Base-by-base conservation (phyloP, 495 filamentous ascomycete species). In the Podospora pseudocomata region DNA sequence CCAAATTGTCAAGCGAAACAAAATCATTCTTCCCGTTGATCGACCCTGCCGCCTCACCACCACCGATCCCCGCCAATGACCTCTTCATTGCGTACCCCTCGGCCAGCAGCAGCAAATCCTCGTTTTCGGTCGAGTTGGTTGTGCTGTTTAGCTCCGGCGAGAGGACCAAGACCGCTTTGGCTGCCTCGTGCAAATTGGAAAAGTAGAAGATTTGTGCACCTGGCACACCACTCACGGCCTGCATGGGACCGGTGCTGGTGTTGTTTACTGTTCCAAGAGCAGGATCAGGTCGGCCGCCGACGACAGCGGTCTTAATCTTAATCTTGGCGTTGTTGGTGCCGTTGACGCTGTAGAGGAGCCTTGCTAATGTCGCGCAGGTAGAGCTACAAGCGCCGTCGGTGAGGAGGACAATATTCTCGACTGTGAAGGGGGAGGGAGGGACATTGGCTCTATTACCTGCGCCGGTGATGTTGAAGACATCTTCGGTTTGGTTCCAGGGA, bases 361-460 rank as follows among this genome's bases (percentile, higher is more conserved):
- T 83, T 44, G 79, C 75, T 74, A 90, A 89, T 74, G 87, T 78
- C 2, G 84, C 83, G 76, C 87, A 90, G 11, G 87, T 87, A 5
- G 84, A 87, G 32, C 83, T 83, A 73, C 87, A 90, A 72, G 82
- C 84, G 68, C 87, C 87, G 71, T 90, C 87, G n/a, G 72, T 74
- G 23, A 74, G 67, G 44, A 76, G 30, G 34, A 76, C 65, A 55
- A 74, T 69, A 65, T 76, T 56, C 26, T 71, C 68, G 20, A 70
- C 72, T 23, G 1, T 9, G 64, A 73, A 74, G 13, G 67, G 69
- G 27, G 68, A 70, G 5, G 66, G 69, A 26, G 70, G 70, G 0
- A 70, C 64, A 58, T 73, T 71, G 32, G 73, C 7, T 19, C 70
- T 63, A 62, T 28, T 55, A 18, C 74, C 72, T 53, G 71, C 75